Conservation (phyloP, 345 rosid species). For the Microcos paniculata region DNA sequence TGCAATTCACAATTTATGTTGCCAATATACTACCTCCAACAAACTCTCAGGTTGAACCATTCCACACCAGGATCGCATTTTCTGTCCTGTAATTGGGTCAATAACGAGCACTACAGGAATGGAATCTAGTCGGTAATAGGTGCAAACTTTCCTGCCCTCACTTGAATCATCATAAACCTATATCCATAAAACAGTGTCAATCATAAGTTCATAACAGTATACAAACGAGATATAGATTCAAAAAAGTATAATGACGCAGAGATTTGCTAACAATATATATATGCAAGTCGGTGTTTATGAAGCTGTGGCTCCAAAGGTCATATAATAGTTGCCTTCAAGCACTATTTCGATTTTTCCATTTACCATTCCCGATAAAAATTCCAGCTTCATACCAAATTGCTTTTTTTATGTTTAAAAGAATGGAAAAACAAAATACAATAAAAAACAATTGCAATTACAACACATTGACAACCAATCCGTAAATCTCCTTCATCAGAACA, state of each 20-base stretch:
- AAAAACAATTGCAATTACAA: neutral
- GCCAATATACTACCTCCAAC: slow-evolving; percentile 57
- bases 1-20: neutral
- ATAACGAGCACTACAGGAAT: slow-evolving; percentile 89
- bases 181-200: slow-evolving; percentile 8
- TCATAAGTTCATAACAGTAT: neutral
- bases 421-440: neutral
- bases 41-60: slow-evolving; percentile 90
- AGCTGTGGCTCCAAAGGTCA: neutral
- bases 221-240: neutral
- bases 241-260: neutral
- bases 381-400: neutral
- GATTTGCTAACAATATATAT: neutral
- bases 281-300: neutral
- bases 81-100: slow-evolving; percentile 97
- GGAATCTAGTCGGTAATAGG: slow-evolving; percentile 78
- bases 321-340: neutral
- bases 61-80: slow-evolving; percentile 86
- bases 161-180: slow-evolving; percentile 90
- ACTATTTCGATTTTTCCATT: neutral
- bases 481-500: neutral
- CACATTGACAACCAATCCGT: neutral
- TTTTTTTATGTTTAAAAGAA: neutral
- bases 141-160: slow-evolving; percentile 92
- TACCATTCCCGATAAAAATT: neutral